Base-by-base conservation (phyloP, 257 asterid genomes). In the Mitragyna speciosa region DNA sequence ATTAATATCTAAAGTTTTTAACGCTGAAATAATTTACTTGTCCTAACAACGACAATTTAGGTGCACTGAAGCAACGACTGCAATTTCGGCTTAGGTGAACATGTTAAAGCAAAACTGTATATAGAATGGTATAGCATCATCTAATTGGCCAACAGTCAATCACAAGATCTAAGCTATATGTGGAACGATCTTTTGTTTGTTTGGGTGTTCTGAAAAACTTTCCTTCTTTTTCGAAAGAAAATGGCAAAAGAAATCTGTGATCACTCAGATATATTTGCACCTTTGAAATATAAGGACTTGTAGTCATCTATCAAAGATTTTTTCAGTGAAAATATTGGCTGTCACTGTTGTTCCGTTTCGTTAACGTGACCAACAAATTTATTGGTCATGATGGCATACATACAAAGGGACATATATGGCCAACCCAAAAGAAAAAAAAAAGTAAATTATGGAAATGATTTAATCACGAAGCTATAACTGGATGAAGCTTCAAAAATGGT, bases 101-200 rank as follows among this genome's bases (percentile, higher is more conserved):
- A 28, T 47, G 76, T 51, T 72, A 28, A 61, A 71, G 72, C 72
- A 45, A 24, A 45, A n/a, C 82, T 43, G 77, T 15, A 43, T 79
- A 72, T 45, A 31, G 78, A 20, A 79, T 59, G 73, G 64, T 67
- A 72, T 72, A 26, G 65, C 36, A 79, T 28, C 82, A 72, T 47
- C 73, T 48, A 58, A 80, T 64, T 73, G 83, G 75, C 68, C 79
- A 73, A 45, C 68, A 49, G 79, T 80, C 83, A 80, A 47, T 80
- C 75, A 73, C 75, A 30, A 80, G 73, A 80, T 80, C 83, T 79
- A 59, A 33, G 64, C 66, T 79, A 72, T 39, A 20, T 79, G 58
- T 10, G 83, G 83, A 79, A 79, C 74, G 75, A 79, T 79, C 83
- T 79, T 79, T 79, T 79, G 83, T 79, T 72, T 73, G 78, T 49